Conservation (phyloP, 192 early-diverging fungal species). For the Umbelopsis vinacea region DNA sequence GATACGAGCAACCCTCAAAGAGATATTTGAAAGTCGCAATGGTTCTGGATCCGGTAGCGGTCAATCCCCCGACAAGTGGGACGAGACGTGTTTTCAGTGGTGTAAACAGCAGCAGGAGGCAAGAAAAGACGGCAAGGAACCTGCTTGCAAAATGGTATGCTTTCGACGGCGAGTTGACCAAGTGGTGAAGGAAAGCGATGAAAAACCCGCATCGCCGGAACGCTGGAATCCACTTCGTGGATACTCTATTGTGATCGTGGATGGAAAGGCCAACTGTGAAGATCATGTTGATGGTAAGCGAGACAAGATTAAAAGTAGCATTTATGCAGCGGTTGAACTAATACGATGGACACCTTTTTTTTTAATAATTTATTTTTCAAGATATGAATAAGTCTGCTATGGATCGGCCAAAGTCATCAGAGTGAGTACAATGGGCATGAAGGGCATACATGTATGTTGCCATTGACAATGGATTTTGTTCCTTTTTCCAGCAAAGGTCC, state of each 20-base stretch:
- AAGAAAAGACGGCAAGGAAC: conserved; percentile 17
- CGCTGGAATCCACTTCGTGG: conserved; percentile 44
- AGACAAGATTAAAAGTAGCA: too few relatives aligned
- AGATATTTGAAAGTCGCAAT: conserved; percentile 7
- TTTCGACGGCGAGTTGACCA: conserved; percentile 30
- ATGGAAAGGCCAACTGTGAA: conserved; percentile 24
- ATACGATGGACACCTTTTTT: background rate
- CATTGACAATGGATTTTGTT: background rate
- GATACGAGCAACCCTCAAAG: conserved; percentile 3
- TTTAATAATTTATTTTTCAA: too few relatives aligned
- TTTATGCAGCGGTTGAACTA: too few relatives aligned
- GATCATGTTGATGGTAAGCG: conserved; percentile 39
- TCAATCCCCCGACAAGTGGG: conserved; percentile 23
- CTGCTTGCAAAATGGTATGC: conserved; percentile 45
- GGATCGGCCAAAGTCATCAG: background rate
- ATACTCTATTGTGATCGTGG: conserved; percentile 34
- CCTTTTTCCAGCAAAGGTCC: background rate
- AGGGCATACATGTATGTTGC: background rate
- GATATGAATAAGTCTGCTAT: conserved; percentile 26
- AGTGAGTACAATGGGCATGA: background rate
- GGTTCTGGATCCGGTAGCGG: background rate
- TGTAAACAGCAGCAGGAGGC: conserved; percentile 18
- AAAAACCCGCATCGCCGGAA: background rate
- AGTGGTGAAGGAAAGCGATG: background rate
- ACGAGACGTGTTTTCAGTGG: conserved; percentile 40